Evolutionary conservation across 768 basidiomycete genomes (phyloP), one percentile per base, ranked within the genome.

Genomic region (Lactarius sp.): DNA sequence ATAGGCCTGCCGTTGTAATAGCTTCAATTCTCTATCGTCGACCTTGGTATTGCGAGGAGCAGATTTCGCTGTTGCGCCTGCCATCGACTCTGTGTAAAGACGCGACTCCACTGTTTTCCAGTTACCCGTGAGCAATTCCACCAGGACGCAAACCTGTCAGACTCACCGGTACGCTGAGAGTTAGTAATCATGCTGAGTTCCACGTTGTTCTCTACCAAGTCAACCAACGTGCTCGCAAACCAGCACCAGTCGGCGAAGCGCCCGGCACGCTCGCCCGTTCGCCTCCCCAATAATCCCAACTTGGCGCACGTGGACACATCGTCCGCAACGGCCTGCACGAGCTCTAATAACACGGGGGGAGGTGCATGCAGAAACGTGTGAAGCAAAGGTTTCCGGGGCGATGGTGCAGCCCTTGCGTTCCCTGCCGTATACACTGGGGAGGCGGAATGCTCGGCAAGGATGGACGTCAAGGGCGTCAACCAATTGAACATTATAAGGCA

Each of bases 201-300:
- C 3, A 94, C 85, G 7, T 84, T 83, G 72, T 93, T 91, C 76
- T 93, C 90, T 7, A 93, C 90, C 6, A 94, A 77, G 53, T 85
- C 86, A 13, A 90, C 90, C 36, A 93, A 77, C 0, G 90, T 94
- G 16, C 86, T 79, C 34, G 88, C 75, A 66, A 94, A 80, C 92
- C 91, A 94, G 71, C 91, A 92, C 88, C 88, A 92, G 73, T 93
- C 85, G 2, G 91, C 84, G 70, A 92, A 84, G 12, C 84, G 81
- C 41, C 78, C 90, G 3, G 90, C 92, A 41, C 85, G 82, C 55
- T 82, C 80, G 18, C 92, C 92, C 1, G 81, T 74, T 55, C 77
- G 80, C 67, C 82, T 81, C 6, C 87, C 83, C 4, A 93, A 68
- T 10, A 94, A 74, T 1, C 91, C 92, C 34, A 93, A 75, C 63